Evolutionary conservation across 345 rosid genomes (phyloP).

Genomic region (Ceriops tagal): DNA sequence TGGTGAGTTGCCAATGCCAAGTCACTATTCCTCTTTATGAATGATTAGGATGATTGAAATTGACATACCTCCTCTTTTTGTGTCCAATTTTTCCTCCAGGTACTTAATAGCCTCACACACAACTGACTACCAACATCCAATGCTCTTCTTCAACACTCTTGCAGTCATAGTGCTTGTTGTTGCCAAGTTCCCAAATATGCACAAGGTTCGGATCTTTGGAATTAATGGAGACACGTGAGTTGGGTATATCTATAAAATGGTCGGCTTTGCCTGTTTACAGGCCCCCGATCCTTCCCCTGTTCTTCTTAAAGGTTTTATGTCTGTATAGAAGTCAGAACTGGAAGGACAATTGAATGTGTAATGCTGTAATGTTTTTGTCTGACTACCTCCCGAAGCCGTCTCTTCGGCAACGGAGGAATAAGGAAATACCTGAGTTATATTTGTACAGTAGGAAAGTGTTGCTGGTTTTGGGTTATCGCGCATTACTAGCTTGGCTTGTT

Average conservation of each 20-base stretch:
- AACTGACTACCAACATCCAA: conserved; percentile 85
- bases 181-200: conserved; percentile 99
- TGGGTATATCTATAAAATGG: background rate
- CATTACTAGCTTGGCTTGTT: background rate
- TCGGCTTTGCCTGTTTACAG: conserved; percentile 13
- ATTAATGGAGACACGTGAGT: conserved; percentile 73
- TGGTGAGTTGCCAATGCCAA: background rate
- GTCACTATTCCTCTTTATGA: background rate
- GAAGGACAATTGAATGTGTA: conserved; percentile 25
- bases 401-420: conserved; percentile 21
- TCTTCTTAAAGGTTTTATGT: conserved; percentile 22
- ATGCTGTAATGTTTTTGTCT: conserved; percentile 24
- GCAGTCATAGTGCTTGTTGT: conserved; percentile 82
- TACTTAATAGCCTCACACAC: conserved; percentile 98
- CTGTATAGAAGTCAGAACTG: conserved; percentile 34
- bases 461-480: conserved; percentile 8
- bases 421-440: conserved; percentile 12
- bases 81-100: conserved; percentile 33
- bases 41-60: background rate
- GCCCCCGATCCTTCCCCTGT: conserved; percentile 20
- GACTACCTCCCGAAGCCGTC: conserved; percentile 13
- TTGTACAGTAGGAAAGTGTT: conserved; percentile 40
- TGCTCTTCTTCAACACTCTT: conserved; percentile 85
- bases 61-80: background rate
- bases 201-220: conserved; percentile 98